Evolutionary conservation across 2,329 filamentous ascomycete genomes (phyloP).

Genomic region (Colletotrichum chlorophyti): DNA sequence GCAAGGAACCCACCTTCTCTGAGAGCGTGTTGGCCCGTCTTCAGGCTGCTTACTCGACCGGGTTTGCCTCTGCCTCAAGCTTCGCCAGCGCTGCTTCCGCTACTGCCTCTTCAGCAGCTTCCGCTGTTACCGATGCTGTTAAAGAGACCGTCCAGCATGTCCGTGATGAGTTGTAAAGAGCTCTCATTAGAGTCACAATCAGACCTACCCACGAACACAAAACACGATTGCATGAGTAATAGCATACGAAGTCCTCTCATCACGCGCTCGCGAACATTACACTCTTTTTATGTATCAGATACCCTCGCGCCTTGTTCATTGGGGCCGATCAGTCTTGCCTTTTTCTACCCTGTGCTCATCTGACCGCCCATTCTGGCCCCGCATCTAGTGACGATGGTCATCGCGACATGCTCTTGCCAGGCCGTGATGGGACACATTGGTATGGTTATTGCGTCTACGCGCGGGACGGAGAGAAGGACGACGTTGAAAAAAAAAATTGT

Average conservation of each 20-base stretch:
- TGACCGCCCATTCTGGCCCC: neutral
- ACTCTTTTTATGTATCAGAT: slow-evolving; percentile 28
- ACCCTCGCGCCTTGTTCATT: slow-evolving; percentile 24
- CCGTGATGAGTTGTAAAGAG: slow-evolving; percentile 49
- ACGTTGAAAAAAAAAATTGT: neutral
- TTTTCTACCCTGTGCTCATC: slow-evolving; percentile 15
- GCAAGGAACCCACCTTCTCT: slow-evolving; percentile 81
- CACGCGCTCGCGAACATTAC: neutral
- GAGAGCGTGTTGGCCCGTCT: slow-evolving; percentile 80
- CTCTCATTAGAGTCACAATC: neutral
- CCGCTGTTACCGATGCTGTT: slow-evolving; percentile 47
- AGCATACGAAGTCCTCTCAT: slow-evolving; percentile 21
- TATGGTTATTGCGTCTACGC: too few species aligned
- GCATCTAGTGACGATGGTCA: neutral
- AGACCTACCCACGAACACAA: neutral
- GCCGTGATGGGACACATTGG: too few species aligned
- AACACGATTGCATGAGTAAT: slow-evolving; percentile 27
- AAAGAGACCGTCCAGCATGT: slow-evolving; percentile 44
- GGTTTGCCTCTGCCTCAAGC: slow-evolving; percentile 60
- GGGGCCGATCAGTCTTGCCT: slow-evolving; percentile 26
- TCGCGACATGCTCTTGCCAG: neutral
- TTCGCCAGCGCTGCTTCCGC: slow-evolving; percentile 42
- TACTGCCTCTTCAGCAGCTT: slow-evolving; percentile 28
- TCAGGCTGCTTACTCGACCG: slow-evolving; percentile 74
- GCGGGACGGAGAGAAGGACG: neutral